Evolutionary conservation across 805 yeast species (phyloP).

Genomic region (Cyberlindnera veronae): DNA sequence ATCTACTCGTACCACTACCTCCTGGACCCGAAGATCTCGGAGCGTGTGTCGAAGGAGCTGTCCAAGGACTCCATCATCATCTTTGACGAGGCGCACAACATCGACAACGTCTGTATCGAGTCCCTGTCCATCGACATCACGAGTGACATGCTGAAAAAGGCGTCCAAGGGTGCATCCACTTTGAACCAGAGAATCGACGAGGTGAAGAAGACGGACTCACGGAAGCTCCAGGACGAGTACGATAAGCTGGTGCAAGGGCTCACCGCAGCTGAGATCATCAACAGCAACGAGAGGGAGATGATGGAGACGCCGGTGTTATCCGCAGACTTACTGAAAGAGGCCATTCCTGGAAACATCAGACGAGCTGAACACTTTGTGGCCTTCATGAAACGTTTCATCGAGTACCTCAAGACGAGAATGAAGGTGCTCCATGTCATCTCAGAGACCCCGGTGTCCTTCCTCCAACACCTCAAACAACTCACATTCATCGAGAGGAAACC

Average conservation of each 20-base stretch:
- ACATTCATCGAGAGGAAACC: constrained; percentile 94
- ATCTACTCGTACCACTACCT: constrained; percentile 96
- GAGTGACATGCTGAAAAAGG: constrained; percentile 81
- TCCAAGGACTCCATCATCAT: constrained; percentile 92
- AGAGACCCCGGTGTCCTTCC: constrained; percentile 93
- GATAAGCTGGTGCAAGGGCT: constrained; percentile 87
- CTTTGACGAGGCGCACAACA: constrained; percentile 98
- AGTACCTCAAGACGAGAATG: constrained; percentile 94
- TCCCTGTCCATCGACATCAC: constrained; percentile 89
- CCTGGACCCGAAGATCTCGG: constrained; percentile 95
- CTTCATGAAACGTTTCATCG: constrained; percentile 87
- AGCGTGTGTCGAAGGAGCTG: constrained; percentile 86
- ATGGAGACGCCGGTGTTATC: constrained; percentile 88
- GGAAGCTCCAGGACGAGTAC: constrained; percentile 84
- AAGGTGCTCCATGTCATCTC: constrained; percentile 95
- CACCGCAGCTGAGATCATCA: constrained; percentile 71
- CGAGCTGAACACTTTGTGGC: constrained; percentile 97
- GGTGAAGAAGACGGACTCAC: constrained; percentile 78
- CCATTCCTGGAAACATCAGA: constrained; percentile 95
- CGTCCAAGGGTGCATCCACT: constrained; percentile 81
- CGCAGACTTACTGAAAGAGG: constrained; percentile 81
- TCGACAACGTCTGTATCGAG: constrained; percentile 97
- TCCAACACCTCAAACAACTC: constrained; percentile 88
- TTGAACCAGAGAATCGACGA: constrained; percentile 80
- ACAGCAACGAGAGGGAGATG: constrained; percentile 55